Evolutionary conservation across 176 grass and related monocot genomes (phyloP).

Genomic region (Puya raimondii): DNA sequence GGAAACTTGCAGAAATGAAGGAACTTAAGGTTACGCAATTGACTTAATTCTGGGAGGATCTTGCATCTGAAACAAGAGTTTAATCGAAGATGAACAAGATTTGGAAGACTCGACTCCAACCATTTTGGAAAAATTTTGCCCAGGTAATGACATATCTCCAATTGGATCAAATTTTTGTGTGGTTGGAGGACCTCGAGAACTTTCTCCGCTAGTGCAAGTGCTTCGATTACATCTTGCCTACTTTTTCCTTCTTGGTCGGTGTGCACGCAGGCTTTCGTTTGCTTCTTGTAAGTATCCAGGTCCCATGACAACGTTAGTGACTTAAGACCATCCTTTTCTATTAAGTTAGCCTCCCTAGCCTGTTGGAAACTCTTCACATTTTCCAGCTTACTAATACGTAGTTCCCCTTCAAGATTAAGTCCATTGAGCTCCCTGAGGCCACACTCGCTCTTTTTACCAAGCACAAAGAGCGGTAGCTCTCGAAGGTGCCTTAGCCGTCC

Average conservation of each 20-base stretch:
- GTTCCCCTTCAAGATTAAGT: neutral
- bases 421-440: too few relatives aligned
- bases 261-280: neutral
- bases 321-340: neutral
- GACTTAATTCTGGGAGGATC: neutral
- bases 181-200: neutral
- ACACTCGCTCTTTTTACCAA: neutral
- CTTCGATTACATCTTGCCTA: neutral
- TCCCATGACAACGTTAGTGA: neutral
- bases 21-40: neutral
- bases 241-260: neutral
- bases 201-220: neutral
- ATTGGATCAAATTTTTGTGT: neutral
- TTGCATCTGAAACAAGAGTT: neutral
- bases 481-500: neutral
- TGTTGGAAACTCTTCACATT: neutral
- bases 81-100: neutral
- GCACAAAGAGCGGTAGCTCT: neutral
- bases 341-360: neutral
- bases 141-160: neutral
- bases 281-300: neutral
- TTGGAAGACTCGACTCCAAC: neutral
- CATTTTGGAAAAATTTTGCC: neutral
- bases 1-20: neutral
- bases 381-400: neutral